phyloP scores from a whole-genome alignment of 2,329 filamentous ascomycete genomes.

The Colletotrichum sp. region DNA sequence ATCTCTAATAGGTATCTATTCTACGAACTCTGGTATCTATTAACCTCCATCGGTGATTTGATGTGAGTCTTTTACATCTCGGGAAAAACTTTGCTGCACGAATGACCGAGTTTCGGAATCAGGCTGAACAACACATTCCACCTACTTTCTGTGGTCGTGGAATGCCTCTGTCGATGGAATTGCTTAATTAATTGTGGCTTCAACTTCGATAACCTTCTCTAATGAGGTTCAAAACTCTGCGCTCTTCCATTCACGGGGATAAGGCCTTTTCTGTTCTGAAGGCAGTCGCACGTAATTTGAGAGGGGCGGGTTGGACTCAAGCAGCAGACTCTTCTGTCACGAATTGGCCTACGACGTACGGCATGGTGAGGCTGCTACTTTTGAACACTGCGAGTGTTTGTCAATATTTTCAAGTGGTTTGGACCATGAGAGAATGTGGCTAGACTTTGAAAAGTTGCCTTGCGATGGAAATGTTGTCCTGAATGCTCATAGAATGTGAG shows the following conservation, averaged over 20 bases:
- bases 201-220: background rate
- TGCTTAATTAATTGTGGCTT: background rate
- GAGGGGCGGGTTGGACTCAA: fast-evolving
- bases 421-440: too few species aligned
- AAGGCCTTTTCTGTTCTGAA: background rate
- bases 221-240: fast-evolving
- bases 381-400: too few species aligned
- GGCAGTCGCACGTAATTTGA: background rate
- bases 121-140: background rate
- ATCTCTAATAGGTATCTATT: background rate
- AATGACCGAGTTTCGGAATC: background rate
- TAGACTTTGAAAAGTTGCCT: too few species aligned
- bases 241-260: background rate
- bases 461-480: too few species aligned
- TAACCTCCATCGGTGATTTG: background rate
- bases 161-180: too few species aligned
- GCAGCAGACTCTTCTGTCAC: fast-evolving
- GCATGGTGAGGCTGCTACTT: too few species aligned
- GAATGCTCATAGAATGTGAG: too few species aligned
- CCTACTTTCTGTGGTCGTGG: fast-evolving
- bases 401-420: too few species aligned
- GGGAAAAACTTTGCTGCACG: background rate
- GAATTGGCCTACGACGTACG: background rate
- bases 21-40: background rate
- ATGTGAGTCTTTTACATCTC: background rate